A percentile compares a stretch with the other conserved stretches of the same genome.
These are phyloP conservation scores for Bolboschoenus planiculmis DNA, from an alignment of 176 grass and related monocot genomes.

Conservation along the genomic window DNA sequence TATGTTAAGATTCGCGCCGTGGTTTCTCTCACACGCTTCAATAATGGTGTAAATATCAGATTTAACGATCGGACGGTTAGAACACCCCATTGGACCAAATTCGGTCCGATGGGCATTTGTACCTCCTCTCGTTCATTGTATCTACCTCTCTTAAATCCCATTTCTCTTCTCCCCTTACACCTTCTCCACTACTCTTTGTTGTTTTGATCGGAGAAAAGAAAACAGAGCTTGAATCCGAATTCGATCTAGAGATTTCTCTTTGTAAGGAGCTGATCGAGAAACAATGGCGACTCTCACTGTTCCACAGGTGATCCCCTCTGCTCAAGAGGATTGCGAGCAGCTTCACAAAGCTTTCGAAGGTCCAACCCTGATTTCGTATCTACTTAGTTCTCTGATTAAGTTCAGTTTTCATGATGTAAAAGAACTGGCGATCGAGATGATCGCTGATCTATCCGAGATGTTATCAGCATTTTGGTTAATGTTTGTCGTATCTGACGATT, in stretches of 20 bases:
- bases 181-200: neutral
- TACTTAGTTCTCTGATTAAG: neutral
- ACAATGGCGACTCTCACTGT: constrained; percentile 69
- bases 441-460: neutral
- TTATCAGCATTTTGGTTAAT: neutral
- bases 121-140: too few species aligned
- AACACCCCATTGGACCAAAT: too few species aligned
- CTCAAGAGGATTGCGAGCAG: constrained; percentile 68
- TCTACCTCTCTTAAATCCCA: too few species aligned
- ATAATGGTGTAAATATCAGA: too few species aligned
- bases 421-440: neutral
- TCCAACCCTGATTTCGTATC: neutral
- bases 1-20: too few species aligned
- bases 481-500: neutral
- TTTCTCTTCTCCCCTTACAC: too few species aligned
- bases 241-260: too few species aligned
- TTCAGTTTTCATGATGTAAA: too few species aligned
- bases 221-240: too few species aligned
- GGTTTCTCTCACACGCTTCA: too few species aligned
- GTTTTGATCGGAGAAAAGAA: neutral
- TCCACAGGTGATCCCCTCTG: constrained; percentile 41
- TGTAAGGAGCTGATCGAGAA: neutral
- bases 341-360: constrained; percentile 89
- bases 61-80: too few species aligned
- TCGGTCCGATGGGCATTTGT: too few species aligned